Evolutionary conservation across 768 basidiomycete species (phyloP).

Genomic region (Cyclocybe aegerita): DNA sequence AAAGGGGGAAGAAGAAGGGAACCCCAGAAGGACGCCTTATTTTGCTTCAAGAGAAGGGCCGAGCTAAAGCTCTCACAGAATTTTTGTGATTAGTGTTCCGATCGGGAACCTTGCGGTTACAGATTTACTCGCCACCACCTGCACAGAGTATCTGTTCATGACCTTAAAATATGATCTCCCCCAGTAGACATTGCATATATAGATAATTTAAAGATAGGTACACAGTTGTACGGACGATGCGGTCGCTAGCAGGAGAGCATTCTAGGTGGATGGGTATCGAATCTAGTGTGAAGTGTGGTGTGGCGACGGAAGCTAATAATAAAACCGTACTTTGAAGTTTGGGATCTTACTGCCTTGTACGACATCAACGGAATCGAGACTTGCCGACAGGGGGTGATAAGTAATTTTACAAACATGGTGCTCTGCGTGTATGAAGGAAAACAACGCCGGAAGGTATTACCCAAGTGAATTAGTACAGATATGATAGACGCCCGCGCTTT

Average conservation of each 20-base stretch:
- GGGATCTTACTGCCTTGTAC: constrained; percentile 12
- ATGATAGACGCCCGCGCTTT: constrained; percentile 12
- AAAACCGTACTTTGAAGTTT: constrained; percentile 1
- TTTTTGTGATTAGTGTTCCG: constrained; percentile 9
- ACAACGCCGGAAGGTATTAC: neutral
- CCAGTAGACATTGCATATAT: too few relatives aligned
- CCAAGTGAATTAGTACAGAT: neutral
- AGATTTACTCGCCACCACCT: too few relatives aligned
- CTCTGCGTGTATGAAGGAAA: neutral
- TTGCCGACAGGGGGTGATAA: constrained; percentile 7
- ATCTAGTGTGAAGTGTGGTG: neutral
- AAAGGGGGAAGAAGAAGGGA: constrained; percentile 11
- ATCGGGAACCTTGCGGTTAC: constrained; percentile 1
- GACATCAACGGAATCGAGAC: constrained; percentile 13
- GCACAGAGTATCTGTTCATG: too few relatives aligned
- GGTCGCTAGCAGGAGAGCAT: too few relatives aligned
- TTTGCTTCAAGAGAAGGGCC: constrained; percentile 12
- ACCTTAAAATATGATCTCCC: too few relatives aligned
- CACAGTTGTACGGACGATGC: too few relatives aligned
- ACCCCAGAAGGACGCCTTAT: constrained; percentile 6
- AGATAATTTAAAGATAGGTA: too few relatives aligned
- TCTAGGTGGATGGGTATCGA: neutral
- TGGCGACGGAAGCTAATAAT: constrained; percentile 4
- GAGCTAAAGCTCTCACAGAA: constrained; percentile 8
- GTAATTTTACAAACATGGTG: neutral